Evolutionary conservation across 2,329 filamentous ascomycete species (phyloP), one percentile per base, ranked within the genome.

Genomic region (Ophiostoma sp.): DNA sequence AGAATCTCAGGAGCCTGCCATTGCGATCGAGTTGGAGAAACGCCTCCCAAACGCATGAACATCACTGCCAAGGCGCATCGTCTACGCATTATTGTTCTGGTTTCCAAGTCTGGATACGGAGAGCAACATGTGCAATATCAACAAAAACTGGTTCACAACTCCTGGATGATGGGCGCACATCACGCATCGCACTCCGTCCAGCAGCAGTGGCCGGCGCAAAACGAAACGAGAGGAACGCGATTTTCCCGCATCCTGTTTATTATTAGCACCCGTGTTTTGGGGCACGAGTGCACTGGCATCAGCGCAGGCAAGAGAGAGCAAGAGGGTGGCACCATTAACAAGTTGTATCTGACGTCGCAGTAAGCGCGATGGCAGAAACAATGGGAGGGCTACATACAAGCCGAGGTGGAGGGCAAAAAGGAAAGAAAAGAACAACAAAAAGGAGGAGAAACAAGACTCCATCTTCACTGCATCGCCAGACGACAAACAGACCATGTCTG

Each of bases 1-100:
- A n/a, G 15, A 2, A 61, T 33, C 11, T 25, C 3, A 22, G 25
- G 50, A 22, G 22, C 25, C 25, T 12, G 22, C 42, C 36, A 28
- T 25, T 39, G 36, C 19, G 31, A 63, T 36, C 31, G 31, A n/a
- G 31, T 28, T 17, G n/a, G 63, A 50, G 63, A 68, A 48, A 50
- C 63, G 50, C 39, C 63, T 68, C 66, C 68, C 48, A 70, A 45
- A 70, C 68, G 50, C 68, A 70, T 70, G 28, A 70, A 39, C 50
- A 50, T 68, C 22, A 11, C 63, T 45, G 39, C 39, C 63, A 48
- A 66, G 39, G 39, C 7, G 4, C 22, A 3, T 55, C 50, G 50
- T 42, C n/a, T 45, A 28, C 33, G 57, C 57, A 63, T 63, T 31
- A 31, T 31, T 63, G 19, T 39, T 31, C 57, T 33, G 31, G 57